Evolutionary conservation across 495 filamentous ascomycete genomes (phyloP), one percentile per base, ranked within the genome.

Genomic region (Hypoxylon subgilvum): DNA sequence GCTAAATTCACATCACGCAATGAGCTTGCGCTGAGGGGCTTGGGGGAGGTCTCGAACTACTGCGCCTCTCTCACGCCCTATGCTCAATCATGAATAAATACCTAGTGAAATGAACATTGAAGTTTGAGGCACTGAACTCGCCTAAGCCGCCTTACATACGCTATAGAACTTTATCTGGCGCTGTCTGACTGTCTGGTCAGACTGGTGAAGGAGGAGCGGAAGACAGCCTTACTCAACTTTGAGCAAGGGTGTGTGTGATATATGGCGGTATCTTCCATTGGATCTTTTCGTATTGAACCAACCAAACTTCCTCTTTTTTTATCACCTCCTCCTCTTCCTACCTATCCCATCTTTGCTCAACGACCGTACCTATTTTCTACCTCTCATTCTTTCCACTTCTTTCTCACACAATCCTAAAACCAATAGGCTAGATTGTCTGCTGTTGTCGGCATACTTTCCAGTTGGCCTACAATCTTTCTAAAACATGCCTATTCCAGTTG

Each of bases 401-500:
- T 39, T 9, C 34, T 8, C 32, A 56, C 31, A 9, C 25, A 25
- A 40, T 42, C 10, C 22, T 25, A 6, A 42, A 43, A 19, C 25
- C 41, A 21, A 17, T 16, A 34, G 40, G 16, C 34, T 34, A n/a
- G n/a, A n/a, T n/a, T 13, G 10, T 51, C 51, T 36, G 38, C 34
- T 34, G 25, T 46, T 14, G 18, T 48, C 22, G 40, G 16, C 16
- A 28, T 59, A 25, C 18, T 32, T 63, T 53, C 30, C 43, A 10
- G 36, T 49, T 30, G 47, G 60, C 47, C 52, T 19, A 27, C 48
- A 44, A 42, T 27, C 39, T 34, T 12, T 13, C 8, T 13, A 34
- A 36, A 72, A 63, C 27, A 79, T 79, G 76, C 74, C 76, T 57
- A 43, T 76, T 49, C 75, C 76, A 44, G 56, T 79, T 55, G 66